phyloP scores from a whole-genome alignment of 2,329 filamentous ascomycete genomes.

The Fusarium nanum region DNA sequence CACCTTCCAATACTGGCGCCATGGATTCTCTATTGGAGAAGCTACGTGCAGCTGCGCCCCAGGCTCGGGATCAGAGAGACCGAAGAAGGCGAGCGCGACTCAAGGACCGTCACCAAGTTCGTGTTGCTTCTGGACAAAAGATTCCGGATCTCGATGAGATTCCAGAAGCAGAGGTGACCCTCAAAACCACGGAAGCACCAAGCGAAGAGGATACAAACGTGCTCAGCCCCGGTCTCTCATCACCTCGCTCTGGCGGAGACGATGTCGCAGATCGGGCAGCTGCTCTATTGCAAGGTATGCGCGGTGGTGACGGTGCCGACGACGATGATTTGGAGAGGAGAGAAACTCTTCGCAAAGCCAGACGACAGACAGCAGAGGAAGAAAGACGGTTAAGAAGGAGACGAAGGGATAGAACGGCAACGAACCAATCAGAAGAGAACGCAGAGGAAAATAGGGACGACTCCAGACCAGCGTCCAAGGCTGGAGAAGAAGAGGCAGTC shows the following conservation, averaged over 20 bases:
- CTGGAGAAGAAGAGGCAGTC: constrained; percentile 24
- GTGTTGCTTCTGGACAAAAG: constrained; percentile 88
- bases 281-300: constrained; percentile 83
- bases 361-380: constrained; percentile 81
- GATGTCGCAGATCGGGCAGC: constrained; percentile 89
- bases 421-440: constrained; percentile 49
- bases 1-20: constrained; percentile 82
- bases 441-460: constrained; percentile 44
- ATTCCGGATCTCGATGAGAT: constrained; percentile 77
- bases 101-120: constrained; percentile 90
- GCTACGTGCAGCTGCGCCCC: constrained; percentile 89
- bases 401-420: constrained; percentile 70
- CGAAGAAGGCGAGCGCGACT: constrained; percentile 86
- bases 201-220: constrained; percentile 63
- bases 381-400: constrained; percentile 76
- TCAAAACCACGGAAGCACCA: constrained; percentile 51
- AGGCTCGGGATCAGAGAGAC: constrained; percentile 89
- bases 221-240: constrained; percentile 62
- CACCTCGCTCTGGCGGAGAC: constrained; percentile 64
- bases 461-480: constrained; percentile 23
- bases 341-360: constrained; percentile 69
- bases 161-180: constrained; percentile 63
- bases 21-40: constrained; percentile 98
- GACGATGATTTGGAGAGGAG: constrained; percentile 63
- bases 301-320: constrained; percentile 71